phyloP scores from a whole-genome alignment of 1,284 basidiomycete genomes.

The Heterobasidion irregulare region DNA sequence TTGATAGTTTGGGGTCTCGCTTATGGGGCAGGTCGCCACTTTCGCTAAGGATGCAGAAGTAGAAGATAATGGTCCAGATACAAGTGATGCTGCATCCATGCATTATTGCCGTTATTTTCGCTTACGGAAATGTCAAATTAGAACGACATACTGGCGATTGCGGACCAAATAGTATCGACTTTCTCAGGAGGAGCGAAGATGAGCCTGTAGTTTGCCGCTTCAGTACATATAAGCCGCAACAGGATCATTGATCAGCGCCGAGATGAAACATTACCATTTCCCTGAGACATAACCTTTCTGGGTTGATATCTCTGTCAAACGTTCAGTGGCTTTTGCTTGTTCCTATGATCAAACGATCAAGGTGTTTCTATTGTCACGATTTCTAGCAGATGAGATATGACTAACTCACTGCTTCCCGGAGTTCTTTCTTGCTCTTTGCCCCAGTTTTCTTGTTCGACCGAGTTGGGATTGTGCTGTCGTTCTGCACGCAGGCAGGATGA shows the following conservation, averaged over 20 bases:
- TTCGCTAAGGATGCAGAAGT: conserved; percentile 49
- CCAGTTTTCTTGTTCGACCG: conserved; percentile 66
- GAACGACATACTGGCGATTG: conserved; percentile 38
- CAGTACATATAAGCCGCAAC: neutral
- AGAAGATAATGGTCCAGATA: conserved; percentile 48
- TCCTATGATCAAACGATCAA: conserved; percentile 25
- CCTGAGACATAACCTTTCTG: conserved; percentile 45
- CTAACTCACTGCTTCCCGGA: conserved; percentile 49
- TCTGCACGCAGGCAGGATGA: conserved; percentile 25
- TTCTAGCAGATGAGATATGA: neutral
- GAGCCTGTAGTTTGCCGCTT: conserved; percentile 32
- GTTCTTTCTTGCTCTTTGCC: conserved; percentile 62
- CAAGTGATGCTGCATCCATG: conserved; percentile 39
- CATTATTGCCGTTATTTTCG: neutral
- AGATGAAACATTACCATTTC: conserved; percentile 45
- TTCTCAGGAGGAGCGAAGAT: conserved; percentile 52
- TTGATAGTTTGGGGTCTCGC: conserved; percentile 39
- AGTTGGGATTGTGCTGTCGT: conserved; percentile 53
- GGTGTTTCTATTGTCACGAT: neutral
- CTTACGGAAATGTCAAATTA: neutral
- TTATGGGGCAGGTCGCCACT: conserved; percentile 51
- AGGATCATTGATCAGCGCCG: neutral
- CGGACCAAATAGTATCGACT: conserved; percentile 53
- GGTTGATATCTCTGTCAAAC: conserved; percentile 48
- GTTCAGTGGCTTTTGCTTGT: conserved; percentile 46